Base-by-base conservation (phyloP, 805 yeast species). In the Candida sakaeoensis region DNA sequence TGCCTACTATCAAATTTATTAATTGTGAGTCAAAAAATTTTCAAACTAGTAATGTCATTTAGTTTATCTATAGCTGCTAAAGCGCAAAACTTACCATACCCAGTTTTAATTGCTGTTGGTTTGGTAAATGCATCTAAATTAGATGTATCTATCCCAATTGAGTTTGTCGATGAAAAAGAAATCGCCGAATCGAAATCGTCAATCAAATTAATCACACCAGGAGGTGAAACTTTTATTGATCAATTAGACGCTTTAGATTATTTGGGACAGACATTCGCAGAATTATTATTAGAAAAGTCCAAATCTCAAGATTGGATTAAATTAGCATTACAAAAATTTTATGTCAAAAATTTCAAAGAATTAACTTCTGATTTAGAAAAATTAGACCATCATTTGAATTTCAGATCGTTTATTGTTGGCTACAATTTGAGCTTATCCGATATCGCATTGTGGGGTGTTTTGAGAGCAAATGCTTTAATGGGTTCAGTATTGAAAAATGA, bases 381-480 rank as follows among this genome's bases (percentile, higher is more conserved):
- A 55, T 72, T 91, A 53, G 96, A 91, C 52, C 65, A 81, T 33
- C 90, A 83, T 61, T 74, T 91, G 63, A 87, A 87, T 74, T 79
- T 85, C 72, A 79, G 96, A 58, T 77, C 96, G 6, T 90, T 77
- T 58, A 60, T 88, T 40, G 63, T 76, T 40, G 95, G 93, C 28
- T 74, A 80, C 63, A 50, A 68, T n/a, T 67, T 75, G 46, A 69
- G 95, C 10, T 61, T 80, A 32, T 93, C 95, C 39, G 99, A 91
- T 64, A 71, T 88, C 45, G 85, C 91, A 12, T 73, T 85, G 15
- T 91, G 97, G 97, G 97, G 97, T 63, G 86, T 84, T 36, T 72
- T 91, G 51, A 80, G 97, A 68, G 86, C 95, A 47, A 91, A 93
- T 61, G 88, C 95, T 40, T 82, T 91, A 60, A 86, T 90, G 72